Evolutionary conservation across 805 yeast species (phyloP).

Genomic region (Saturnispora quitensis): DNA sequence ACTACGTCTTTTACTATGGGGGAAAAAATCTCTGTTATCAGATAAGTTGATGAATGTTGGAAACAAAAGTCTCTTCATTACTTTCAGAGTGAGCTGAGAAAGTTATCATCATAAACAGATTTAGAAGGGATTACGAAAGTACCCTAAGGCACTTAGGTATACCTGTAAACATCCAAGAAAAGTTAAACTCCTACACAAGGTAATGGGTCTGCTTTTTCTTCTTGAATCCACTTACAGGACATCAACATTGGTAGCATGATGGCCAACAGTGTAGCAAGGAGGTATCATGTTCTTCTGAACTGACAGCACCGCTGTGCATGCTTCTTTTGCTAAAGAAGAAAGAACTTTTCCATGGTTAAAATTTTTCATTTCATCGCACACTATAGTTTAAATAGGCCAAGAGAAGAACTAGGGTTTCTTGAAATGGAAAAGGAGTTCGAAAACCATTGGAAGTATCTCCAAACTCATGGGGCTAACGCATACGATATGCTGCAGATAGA

Average conservation of each 20-base stretch:
- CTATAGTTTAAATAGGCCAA: neutral
- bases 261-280: too few species aligned
- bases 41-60: conserved; percentile 41
- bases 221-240: neutral
- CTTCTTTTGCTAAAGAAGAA: neutral
- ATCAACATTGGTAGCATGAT: neutral
- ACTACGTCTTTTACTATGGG: neutral
- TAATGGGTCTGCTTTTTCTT: neutral
- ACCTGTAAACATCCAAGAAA: neutral
- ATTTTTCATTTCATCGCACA: neutral
- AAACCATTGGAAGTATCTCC: neutral
- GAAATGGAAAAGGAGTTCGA: neutral
- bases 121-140: neutral
- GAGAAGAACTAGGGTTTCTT: neutral
- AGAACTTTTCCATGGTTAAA: neutral
- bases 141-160: neutral
- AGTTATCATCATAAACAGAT: conserved; percentile 38
- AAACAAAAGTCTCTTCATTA: conserved; percentile 39
- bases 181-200: neutral
- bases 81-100: conserved; percentile 53
- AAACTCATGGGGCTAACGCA: conserved; percentile 4
- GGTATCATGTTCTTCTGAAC: too few species aligned
- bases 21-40: conserved; percentile 14
- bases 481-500: conserved; percentile 12
- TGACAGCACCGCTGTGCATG: too few species aligned